phyloP scores from a whole-genome alignment of 441 rosid species.

The Pelargonium australe region DNA sequence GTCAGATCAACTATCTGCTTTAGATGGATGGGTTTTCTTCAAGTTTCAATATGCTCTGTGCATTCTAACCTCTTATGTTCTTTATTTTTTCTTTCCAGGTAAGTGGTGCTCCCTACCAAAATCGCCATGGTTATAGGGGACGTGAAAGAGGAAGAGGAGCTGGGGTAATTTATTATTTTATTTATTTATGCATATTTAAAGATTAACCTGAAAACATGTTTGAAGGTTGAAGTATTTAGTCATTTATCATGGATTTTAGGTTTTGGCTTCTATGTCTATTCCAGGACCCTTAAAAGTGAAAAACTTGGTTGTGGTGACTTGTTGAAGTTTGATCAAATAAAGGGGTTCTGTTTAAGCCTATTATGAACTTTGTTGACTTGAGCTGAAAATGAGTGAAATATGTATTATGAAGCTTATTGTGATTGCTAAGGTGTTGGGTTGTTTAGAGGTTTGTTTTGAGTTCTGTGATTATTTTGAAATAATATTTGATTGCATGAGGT shows the following conservation, averaged over 20 bases:
- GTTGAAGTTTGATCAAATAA: background rate
- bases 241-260: background rate
- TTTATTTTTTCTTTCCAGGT: conserved; percentile 30
- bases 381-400: background rate
- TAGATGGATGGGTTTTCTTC: background rate
- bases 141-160: conserved; percentile 78
- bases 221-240: background rate
- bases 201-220: background rate
- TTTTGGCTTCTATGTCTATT: too few species aligned
- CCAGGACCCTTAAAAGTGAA: too few species aligned
- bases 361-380: background rate
- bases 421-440: background rate
- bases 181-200: background rate
- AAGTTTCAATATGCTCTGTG: conserved; percentile 12
- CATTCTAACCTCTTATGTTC: conserved; percentile 16
- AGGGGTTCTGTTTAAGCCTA: background rate
- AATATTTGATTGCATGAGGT: background rate
- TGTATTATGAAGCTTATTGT: background rate
- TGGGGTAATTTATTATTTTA: conserved; percentile 47
- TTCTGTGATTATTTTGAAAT: background rate
- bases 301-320: background rate
- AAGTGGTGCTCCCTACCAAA: conserved; percentile 52
- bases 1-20: background rate
- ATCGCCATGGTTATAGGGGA: conserved; percentile 53
- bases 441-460: background rate